Evolutionary conservation across 225 moss, liverwort and hornwort genomes (phyloP).

Genomic region (Marchantia polymorpha): DNA sequence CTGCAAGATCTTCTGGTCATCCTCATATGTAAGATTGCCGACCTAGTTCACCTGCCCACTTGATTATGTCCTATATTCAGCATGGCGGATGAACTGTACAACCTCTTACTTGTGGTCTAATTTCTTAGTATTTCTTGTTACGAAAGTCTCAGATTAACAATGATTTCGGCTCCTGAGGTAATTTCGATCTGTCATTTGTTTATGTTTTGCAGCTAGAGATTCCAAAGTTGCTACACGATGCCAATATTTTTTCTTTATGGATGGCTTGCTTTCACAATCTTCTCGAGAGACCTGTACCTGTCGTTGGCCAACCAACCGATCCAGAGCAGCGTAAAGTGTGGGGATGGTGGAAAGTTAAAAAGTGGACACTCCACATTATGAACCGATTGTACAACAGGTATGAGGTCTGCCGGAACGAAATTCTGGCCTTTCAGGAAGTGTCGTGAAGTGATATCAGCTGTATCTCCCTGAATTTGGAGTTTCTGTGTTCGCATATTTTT

Average conservation of each 20-base stretch:
- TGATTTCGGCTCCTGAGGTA: neutral
- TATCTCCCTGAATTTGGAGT: no score
- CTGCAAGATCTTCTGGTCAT: slow-evolving; percentile 99
- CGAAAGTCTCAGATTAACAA: neutral
- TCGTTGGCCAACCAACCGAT: slow-evolving; percentile 84
- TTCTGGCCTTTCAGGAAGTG: neutral
- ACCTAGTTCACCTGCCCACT: neutral
- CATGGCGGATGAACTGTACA: neutral
- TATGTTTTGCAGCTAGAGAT: slow-evolving; percentile 72
- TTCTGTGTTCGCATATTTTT: no score
- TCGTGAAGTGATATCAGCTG: neutral
- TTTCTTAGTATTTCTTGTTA: neutral
- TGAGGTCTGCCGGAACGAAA: neutral
- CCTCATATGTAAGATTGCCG: slow-evolving; percentile 71
- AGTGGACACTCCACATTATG: slow-evolving; percentile 98
- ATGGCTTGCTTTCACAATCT: slow-evolving; percentile 96
- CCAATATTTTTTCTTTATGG: slow-evolving; percentile 84
- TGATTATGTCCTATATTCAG: neutral
- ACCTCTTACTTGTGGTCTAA: neutral
- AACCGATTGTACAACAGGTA: slow-evolving; percentile 95
- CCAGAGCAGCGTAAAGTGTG: slow-evolving; percentile 90
- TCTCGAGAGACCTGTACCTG: slow-evolving; percentile 88
- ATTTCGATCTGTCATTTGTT: neutral
- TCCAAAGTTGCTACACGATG: slow-evolving; percentile 92
- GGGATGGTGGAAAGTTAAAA: slow-evolving; percentile 99